phyloP scores from a whole-genome alignment of 169 alveolate species.

The Cryptosporidium bovis region DNA sequence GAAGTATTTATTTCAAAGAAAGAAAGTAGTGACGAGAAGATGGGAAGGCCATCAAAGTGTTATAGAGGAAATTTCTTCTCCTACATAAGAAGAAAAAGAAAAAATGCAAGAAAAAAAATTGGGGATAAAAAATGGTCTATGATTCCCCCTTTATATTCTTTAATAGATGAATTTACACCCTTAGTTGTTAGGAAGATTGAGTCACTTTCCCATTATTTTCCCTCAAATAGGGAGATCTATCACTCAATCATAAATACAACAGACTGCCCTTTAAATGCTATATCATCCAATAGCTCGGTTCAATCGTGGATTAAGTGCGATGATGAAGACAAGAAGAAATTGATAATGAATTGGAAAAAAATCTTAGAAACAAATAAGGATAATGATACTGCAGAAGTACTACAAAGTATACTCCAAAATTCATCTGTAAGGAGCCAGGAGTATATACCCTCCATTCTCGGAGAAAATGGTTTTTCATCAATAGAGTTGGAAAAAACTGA shows the following conservation, averaged over 20 bases:
- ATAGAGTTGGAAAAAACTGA: neutral
- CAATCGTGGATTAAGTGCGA: constrained; percentile 43
- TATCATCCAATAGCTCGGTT: neutral
- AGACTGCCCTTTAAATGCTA: neutral
- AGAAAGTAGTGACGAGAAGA: constrained; percentile 8
- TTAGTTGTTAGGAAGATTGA: neutral
- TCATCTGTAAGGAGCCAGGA: neutral
- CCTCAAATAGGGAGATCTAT: constrained; percentile 62
- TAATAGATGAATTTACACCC: neutral
- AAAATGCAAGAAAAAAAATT: constrained; percentile 9
- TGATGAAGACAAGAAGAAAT: constrained; percentile 11
- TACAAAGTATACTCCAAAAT: neutral
- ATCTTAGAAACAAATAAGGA: constrained; percentile 10
- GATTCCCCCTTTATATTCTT: constrained; percentile 10
- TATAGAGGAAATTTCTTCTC: constrained; percentile 49
- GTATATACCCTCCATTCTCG: neutral
- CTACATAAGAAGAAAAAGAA: constrained; percentile 23
- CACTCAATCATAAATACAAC: constrained; percentile 6
- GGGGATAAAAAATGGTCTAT: constrained; percentile 59
- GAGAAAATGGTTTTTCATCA: neutral
- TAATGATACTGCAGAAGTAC: constrained; percentile 20
- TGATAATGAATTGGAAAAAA: constrained; percentile 13
- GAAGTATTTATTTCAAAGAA: neutral
- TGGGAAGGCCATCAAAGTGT: constrained; percentile 25
- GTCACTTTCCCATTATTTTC: constrained; percentile 41